Evolutionary conservation across 129 eudicot genomes (phyloP), one percentile per base, ranked within the genome.

Genomic region (Tanacetum coccineum): DNA sequence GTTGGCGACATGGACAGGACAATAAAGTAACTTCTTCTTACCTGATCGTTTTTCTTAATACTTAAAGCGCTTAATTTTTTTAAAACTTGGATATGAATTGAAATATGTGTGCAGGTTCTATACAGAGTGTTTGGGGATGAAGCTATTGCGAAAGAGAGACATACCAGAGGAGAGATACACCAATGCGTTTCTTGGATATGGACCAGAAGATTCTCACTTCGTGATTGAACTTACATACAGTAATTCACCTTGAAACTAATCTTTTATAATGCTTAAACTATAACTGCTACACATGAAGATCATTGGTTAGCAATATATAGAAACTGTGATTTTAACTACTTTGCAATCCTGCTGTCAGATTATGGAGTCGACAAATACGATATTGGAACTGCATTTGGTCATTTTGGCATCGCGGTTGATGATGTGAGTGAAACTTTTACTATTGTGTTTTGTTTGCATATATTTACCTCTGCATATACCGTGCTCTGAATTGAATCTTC

Each of bases 201-300:
- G 99, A 55, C 99, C 96, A 21, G 96, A 94, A 82, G 99, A 94
- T 77, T 94, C 97, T 70, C 95, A 94, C 74, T 94, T 94, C 44
- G 96, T 84, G 28, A 84, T 93, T 61, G 99, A 93, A 76, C 90
- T 93, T 66, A 93, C 99, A 36, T 93, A 93, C 87, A 93, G 99
- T 86, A 84, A 84, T 80, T 42, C 62, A 50, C 49, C 63, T 59
- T 52, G 9, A 66, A 75, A 72, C 62, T 70, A 68, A 44, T 20
- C 25, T 28, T 70, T 50, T 59, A 15, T 62, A 64, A 46, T 64
- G 53, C 58, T 74, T 19, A 52, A 28, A 55, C 3, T 65, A 21
- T 50, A 17, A 62, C 45, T 72, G 50, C 17, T 48, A 39, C 36
- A 3, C 18, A 36, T 48, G 51, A 22, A 22, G 25, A 2, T 0